Evolutionary conservation across 495 filamentous ascomycete genomes (phyloP).

Genomic region (Hypoxylon subgilvum): DNA sequence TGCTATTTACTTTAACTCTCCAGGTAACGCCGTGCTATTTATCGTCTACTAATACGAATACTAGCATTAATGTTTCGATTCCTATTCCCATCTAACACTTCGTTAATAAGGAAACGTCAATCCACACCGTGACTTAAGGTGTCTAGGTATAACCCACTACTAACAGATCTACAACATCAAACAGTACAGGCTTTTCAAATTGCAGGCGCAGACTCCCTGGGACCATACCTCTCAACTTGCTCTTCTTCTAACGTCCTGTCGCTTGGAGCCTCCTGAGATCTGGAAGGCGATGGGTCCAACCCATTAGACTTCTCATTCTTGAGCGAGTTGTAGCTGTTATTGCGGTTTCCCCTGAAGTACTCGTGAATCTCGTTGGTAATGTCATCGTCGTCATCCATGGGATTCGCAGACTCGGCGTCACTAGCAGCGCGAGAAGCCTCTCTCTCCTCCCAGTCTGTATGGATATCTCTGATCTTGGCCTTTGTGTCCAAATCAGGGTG

Average conservation of each 20-base stretch:
- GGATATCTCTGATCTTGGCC: slow-evolving; percentile 80
- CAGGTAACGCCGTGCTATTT: slow-evolving; percentile 29
- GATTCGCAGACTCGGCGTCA: slow-evolving; percentile 32
- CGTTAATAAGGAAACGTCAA: slow-evolving; percentile 1
- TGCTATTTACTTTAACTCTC: slow-evolving; percentile 4
- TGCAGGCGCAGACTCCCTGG: slow-evolving; percentile 1
- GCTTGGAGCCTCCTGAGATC: slow-evolving; percentile 9
- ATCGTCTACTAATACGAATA: slow-evolving; percentile 5
- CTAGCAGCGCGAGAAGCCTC: slow-evolving; percentile 28
- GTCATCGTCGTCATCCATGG: slow-evolving; percentile 47
- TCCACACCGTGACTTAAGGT: no score
- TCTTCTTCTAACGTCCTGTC: slow-evolving; percentile 14
- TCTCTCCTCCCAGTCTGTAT: slow-evolving; percentile 51
- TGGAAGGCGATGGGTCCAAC: slow-evolving; percentile 12
- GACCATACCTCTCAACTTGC: no score
- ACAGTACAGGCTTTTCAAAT: slow-evolving; percentile 1
- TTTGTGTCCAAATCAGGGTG: slow-evolving; percentile 77
- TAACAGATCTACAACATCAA: no score
- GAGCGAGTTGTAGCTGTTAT: slow-evolving; percentile 22
- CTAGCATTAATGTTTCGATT: slow-evolving; percentile 4
- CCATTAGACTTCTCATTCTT: slow-evolving; percentile 34
- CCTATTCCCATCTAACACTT: neutral
- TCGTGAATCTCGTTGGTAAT: slow-evolving; percentile 49
- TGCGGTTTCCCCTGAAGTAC: slow-evolving; percentile 48
- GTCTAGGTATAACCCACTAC: no score